Evolutionary conservation across 2,329 filamentous ascomycete species (phyloP).

Genomic region (Mycogone perniciosa): DNA sequence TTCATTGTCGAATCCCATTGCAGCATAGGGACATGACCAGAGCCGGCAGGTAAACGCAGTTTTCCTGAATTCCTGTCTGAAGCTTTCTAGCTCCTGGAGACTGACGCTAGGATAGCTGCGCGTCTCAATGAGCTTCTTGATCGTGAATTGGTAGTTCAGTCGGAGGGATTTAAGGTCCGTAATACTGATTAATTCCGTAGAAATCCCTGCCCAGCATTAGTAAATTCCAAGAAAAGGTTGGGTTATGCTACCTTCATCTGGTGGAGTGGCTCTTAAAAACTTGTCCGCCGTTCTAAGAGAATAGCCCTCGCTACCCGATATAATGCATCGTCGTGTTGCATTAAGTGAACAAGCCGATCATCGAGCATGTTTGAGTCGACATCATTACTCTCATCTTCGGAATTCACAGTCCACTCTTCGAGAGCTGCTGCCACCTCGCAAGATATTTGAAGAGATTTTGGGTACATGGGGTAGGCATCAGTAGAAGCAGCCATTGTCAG

Average conservation of each 20-base stretch:
- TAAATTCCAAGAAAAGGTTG: background rate
- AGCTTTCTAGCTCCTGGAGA: constrained; percentile 5
- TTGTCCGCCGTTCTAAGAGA: background rate
- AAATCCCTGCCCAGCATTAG: background rate
- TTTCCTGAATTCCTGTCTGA: constrained; percentile 7
- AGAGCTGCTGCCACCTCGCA: background rate
- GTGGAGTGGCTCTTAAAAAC: background rate
- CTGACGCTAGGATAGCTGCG: background rate
- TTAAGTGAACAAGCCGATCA: background rate
- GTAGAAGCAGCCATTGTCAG: background rate
- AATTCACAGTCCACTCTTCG: background rate
- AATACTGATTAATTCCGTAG: background rate
- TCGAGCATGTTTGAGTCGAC: too few relatives aligned
- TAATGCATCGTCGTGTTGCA: background rate
- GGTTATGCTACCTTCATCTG: background rate
- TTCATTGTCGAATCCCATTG: constrained; percentile 15
- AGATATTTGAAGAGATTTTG: background rate
- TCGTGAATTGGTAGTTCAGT: constrained; percentile 1
- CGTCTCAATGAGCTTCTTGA: background rate
- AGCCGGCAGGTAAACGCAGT: constrained; percentile 15
- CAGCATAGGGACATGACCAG: constrained; percentile 13
- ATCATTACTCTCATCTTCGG: too few relatives aligned
- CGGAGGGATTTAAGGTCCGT: background rate
- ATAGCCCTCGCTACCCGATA: background rate
- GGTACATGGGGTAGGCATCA: background rate